phyloP scores from a whole-genome alignment of 164 flowering plant species.

The Vitis riparia region DNA sequence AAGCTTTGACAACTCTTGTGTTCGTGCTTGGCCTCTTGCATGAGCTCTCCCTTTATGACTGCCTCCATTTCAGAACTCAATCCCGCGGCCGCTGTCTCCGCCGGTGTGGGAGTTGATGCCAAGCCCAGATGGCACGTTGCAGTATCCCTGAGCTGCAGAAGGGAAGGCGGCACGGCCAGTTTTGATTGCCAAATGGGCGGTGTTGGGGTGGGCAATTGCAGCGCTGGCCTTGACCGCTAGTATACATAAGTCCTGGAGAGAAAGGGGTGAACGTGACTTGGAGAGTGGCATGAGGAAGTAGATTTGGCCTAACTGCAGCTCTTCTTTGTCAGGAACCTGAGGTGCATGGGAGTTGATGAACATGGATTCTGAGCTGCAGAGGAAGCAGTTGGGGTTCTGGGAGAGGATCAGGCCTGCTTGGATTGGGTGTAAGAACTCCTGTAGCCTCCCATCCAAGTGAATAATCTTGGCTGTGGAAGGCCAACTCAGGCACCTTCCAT shows the following conservation, averaged over 20 bases:
- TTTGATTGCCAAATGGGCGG: too few relatives aligned
- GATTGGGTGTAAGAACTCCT: slow-evolving; percentile 44
- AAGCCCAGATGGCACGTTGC: too few relatives aligned
- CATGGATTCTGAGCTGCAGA: slow-evolving; percentile 65
- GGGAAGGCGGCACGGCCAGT: too few relatives aligned
- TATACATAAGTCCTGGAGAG: slow-evolving; percentile 50
- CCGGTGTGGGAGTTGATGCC: too few relatives aligned
- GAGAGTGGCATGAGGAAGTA: slow-evolving; percentile 62
- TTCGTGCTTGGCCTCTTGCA: too few relatives aligned
- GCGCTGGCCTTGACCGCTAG: slow-evolving; percentile 60
- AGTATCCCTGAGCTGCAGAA: too few relatives aligned
- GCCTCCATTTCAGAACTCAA: too few relatives aligned
- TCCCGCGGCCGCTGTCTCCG: too few relatives aligned
- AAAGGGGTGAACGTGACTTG: slow-evolving; percentile 28
- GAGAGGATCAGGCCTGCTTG: slow-evolving; percentile 36
- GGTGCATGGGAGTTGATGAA: slow-evolving; percentile 28
- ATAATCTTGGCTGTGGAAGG: slow-evolving; percentile 39
- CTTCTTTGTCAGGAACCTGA: slow-evolving; percentile 35
- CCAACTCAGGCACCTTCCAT: not conserved
- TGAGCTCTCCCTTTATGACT: too few relatives aligned
- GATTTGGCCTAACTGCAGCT: slow-evolving; percentile 47
- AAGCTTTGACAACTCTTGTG: too few relatives aligned
- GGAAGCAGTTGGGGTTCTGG: slow-evolving; percentile 45
- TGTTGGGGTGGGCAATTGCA: slow-evolving; percentile 15
- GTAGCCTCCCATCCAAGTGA: slow-evolving; percentile 46